Evolutionary conservation across 768 basidiomycete species (phyloP).

Genomic region (Tricholoma bakamatsutake): DNA sequence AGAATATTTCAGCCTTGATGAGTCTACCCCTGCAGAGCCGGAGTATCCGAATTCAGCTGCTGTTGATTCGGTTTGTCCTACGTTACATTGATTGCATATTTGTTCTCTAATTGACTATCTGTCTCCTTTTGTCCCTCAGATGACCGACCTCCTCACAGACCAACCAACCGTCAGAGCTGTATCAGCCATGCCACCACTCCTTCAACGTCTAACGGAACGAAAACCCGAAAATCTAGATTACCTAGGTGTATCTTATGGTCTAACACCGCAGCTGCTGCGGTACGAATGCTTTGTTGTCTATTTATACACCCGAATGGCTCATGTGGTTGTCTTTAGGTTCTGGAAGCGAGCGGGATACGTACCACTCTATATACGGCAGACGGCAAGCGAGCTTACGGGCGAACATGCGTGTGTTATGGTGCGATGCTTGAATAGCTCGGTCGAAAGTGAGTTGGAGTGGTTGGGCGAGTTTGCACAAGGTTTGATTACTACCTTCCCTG

Average conservation of each 20-base stretch:
- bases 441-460: constrained; percentile 68
- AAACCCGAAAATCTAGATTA: constrained; percentile 91
- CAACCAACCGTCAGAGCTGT: constrained; percentile 66
- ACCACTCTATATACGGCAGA: constrained; percentile 91
- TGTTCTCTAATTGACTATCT: background rate
- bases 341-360: constrained; percentile 94
- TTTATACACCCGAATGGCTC: constrained; percentile 1
- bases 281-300: constrained; percentile 19
- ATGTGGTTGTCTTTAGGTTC: constrained; percentile 43
- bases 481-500: constrained; percentile 17
- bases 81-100: background rate
- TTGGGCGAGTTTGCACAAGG: constrained; percentile 84
- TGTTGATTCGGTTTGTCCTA: constrained; percentile 37
- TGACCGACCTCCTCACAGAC: constrained; percentile 65
- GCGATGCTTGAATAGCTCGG: constrained; percentile 68
- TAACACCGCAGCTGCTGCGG: constrained; percentile 82
- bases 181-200: constrained; percentile 83
- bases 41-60: constrained; percentile 54
- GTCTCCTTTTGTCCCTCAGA: constrained; percentile 16
- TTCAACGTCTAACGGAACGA: constrained; percentile 84
- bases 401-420: constrained; percentile 98
- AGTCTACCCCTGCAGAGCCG: constrained; percentile 45
- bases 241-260: constrained; percentile 92
- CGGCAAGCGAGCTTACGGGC: constrained; percentile 90
- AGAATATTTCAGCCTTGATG: constrained; percentile 85